Base-by-base conservation (phyloP, 768 basidiomycete genomes). In the Aureoboletus auriporus region DNA sequence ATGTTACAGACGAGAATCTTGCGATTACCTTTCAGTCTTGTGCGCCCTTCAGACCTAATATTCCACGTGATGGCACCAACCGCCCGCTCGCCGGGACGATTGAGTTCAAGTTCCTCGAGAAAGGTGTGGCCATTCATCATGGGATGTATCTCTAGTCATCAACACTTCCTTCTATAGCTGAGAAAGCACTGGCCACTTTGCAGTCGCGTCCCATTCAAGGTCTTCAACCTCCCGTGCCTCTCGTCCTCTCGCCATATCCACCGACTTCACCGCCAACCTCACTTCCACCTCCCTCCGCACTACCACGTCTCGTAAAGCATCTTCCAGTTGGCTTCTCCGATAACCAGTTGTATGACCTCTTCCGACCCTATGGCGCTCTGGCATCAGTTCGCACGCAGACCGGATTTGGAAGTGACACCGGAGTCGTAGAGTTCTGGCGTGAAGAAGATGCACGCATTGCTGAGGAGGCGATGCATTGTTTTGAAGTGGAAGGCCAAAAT, bases 171-270 rank as follows among this genome's bases (percentile, higher is more conserved):
- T 52, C 28, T 30, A 11, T 49, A 93, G 92, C 92, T 53, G 90
- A 93, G 69, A 93, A 91, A 67, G 92, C 92, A 12, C 75, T 93
- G 23, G 84, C 90, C 12, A 92, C 85, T 9, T 74, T 93, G 40
- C 86, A 92, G 66, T 79, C 81, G 55, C 84, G 86, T 55, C 79
- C 79, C 37, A 75, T 92, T 36, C 84, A 83, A 10, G 79, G 74
- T 44, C 61, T 81, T 20, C 68, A 73, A 16, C 82, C 85, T 2
- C 71, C 80, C 3, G 80, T 83, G 2, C 69, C 72, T 45, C 73
- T 93, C 40, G 75, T 83, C 17, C 75, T 93, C 38, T 92, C 91
- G 2, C 89, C 91, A 3, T 93, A 88, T 64, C 88, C 89, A 2
- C 85, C 86, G 4, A 88, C 89, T 3, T 80, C 71, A 38, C 86